Conservation (phyloP, 306 rosid species). For the Pterocarpus santalinus region DNA sequence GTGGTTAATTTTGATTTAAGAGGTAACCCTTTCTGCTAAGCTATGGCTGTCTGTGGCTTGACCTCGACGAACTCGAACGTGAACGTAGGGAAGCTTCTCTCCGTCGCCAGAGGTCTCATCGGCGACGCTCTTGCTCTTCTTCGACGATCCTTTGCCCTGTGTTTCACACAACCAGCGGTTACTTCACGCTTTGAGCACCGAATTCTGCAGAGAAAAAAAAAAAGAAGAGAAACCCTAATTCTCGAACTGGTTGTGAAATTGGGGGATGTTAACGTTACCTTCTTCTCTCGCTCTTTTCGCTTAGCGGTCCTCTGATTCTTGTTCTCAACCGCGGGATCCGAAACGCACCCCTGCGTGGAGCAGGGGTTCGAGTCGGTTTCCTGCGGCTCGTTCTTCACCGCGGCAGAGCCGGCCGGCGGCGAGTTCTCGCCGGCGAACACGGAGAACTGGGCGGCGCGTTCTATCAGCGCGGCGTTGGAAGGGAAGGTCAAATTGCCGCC, state of each 20-base stretch:
- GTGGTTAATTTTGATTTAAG: constrained; percentile 40
- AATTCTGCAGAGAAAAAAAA: constrained; percentile 6
- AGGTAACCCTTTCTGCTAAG: constrained; percentile 92
- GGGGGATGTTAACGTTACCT: constrained; percentile 52
- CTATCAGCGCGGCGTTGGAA: constrained; percentile 60
- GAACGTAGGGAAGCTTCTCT: constrained; percentile 84
- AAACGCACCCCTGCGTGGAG: constrained; percentile 59
- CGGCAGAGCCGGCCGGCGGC: constrained; percentile 54
- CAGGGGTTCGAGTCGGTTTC: constrained; percentile 80
- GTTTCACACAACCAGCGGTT: constrained; percentile 37
- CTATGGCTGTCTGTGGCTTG: constrained; percentile 98
- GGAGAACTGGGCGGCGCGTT: constrained; percentile 78
- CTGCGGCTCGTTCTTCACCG: constrained; percentile 83
- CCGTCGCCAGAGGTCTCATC: constrained; percentile 66
- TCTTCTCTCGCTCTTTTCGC: constrained; percentile 96
- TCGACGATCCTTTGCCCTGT: constrained; percentile 70
- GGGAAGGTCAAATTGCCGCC: constrained; percentile 64
- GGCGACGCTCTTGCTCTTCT: constrained; percentile 73
- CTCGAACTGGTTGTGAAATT: not conserved
- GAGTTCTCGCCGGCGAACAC: constrained; percentile 67
- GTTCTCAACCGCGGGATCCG: constrained; percentile 64
- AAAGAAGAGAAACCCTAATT: constrained; percentile 57
- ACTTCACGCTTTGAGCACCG: constrained; percentile 21
- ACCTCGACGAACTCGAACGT: constrained; percentile 98
- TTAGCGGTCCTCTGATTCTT: constrained; percentile 66